Percentiles rank a stretch among this genome's conserved stretches.
Evolutionary conservation across 495 filamentous ascomycete genomes (phyloP).

Genomic region (Penicillium lagena): DNA sequence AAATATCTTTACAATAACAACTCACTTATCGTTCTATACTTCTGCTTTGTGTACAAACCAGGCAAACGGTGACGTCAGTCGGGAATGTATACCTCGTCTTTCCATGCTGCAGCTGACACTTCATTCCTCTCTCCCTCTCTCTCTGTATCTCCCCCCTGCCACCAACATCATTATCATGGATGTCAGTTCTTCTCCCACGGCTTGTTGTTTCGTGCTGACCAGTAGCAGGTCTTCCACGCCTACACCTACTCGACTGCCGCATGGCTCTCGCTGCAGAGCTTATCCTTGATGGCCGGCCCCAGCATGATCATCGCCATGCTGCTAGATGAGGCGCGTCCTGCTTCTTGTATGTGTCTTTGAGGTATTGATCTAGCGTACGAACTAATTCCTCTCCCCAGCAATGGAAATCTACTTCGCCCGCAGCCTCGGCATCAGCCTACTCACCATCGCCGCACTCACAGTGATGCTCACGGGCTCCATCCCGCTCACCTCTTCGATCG

Average conservation of each 20-base stretch:
- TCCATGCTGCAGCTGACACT: no score
- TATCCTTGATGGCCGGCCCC: slow-evolving; percentile 58
- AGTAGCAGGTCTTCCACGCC: slow-evolving; percentile 51
- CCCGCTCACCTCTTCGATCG: slow-evolving; percentile 52
- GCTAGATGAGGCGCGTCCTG: slow-evolving; percentile 48
- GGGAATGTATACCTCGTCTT: no score
- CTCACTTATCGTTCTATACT: background rate
- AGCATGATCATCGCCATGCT: slow-evolving; percentile 59
- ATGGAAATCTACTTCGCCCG: slow-evolving; percentile 74
- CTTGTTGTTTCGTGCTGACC: background rate
- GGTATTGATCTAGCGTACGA: background rate
- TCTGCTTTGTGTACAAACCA: background rate
- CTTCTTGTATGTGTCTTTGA: slow-evolving; percentile 39
- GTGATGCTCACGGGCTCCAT: slow-evolving; percentile 69
- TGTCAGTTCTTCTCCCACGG: slow-evolving; percentile 3
- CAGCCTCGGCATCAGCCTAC: slow-evolving; percentile 56
- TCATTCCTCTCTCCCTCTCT: no score
- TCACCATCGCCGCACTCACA: slow-evolving; percentile 59
- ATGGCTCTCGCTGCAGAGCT: slow-evolving; percentile 63
- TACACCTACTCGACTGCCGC: slow-evolving; percentile 61
- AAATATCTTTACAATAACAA: background rate
- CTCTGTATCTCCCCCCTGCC: no score
- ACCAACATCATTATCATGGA: slow-evolving; percentile 4
- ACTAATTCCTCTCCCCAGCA: slow-evolving; percentile 21
- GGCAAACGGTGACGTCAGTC: slow-evolving; percentile 11